These are phyloP conservation scores for Leavenworthia alabamica DNA, from an alignment of 345 rosid species.

Conservation along the genomic window DNA sequence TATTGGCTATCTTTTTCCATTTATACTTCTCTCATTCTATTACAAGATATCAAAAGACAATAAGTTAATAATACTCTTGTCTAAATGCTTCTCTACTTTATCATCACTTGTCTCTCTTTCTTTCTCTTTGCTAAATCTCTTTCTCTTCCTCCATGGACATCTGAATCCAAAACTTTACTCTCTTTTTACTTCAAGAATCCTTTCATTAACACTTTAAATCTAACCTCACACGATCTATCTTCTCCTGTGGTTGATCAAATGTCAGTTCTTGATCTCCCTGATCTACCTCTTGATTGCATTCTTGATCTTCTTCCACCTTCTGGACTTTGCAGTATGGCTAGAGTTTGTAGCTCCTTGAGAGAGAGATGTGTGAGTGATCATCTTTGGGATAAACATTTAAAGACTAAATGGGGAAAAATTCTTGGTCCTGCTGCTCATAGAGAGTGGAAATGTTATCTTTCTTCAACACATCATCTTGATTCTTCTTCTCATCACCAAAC, in stretches of 20 bases:
- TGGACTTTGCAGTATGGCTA: conserved; percentile 68
- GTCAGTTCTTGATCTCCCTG: conserved; percentile 84
- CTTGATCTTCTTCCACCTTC: conserved; percentile 80
- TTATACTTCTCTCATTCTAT: conserved; percentile 22
- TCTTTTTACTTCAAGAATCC: conserved; percentile 52
- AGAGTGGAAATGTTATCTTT: conserved; percentile 54
- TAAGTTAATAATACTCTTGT: conserved; percentile 17
- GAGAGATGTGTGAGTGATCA: conserved; percentile 66
- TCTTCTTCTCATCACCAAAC: conserved; percentile 29
- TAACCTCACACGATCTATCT: conserved; percentile 31
- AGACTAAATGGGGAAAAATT: conserved; percentile 66
- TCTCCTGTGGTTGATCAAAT: conserved; percentile 25
- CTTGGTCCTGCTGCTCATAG: conserved; percentile 67
- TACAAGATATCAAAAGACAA: conserved; percentile 22
- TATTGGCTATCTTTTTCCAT: conserved; percentile 20
- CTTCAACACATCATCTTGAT: conserved; percentile 34
- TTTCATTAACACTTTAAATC: conserved; percentile 15
- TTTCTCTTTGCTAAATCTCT: conserved; percentile 56
- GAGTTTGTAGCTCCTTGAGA: conserved; percentile 65
- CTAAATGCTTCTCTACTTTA: conserved; percentile 69
- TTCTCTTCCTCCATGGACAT: conserved; percentile 60
- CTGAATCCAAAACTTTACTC: conserved; percentile 51
- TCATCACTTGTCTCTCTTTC: conserved; percentile 72
- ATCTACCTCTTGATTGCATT: conserved; percentile 64
- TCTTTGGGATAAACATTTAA: conserved; percentile 74